Evolutionary conservation across 108 stramenopile genomes (phyloP), one percentile per base, ranked within the genome.

Genomic region (Pseudonitzschia pungens): DNA sequence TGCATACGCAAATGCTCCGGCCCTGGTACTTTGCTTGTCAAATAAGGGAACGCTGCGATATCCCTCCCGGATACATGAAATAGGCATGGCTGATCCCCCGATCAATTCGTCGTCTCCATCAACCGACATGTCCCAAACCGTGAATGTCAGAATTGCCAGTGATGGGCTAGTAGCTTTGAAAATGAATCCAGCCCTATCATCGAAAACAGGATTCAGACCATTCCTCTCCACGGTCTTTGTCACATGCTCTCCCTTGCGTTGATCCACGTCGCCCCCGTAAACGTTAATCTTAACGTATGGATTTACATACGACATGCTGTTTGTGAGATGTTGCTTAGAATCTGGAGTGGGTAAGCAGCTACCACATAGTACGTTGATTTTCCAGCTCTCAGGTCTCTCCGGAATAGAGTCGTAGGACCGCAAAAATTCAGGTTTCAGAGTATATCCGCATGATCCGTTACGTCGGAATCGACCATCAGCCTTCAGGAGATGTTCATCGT

Each of bases 361-460:
- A 16, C 92, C 96, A 65, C 83, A 83, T 55, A 96, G 70, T 12
- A 97, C 73, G 32, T 80, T 65, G 48, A 97, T 71, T 15, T 70
- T 88, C 77, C 94, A 77, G 18, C 72, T 66, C 69, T 81, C 74
- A 29, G 77, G 67, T 45, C 70, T 65, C 42, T 80, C 78, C 15
- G 42, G 67, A 69, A 72, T 76, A 33, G 71, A 64, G 70, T 81
- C 70, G 40, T 79, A 78, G 6, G 67, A 50, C 58, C 75, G 51
- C 51, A 94, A 54, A 54, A 79, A 71, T 71, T 79, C 73, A 15
- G 98, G 97, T 75, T 98, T 98, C 7, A 97, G 81, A 15, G 98
- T 91, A 81, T 99, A 99, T 10, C 99, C 99, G 63, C 84, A 89
- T 21, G 83, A 89, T 22, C 97, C 97, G 78, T 96, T 97, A 28